Conservation (phyloP, 306 rosid genomes). For the Trichosanthes truncata region DNA sequence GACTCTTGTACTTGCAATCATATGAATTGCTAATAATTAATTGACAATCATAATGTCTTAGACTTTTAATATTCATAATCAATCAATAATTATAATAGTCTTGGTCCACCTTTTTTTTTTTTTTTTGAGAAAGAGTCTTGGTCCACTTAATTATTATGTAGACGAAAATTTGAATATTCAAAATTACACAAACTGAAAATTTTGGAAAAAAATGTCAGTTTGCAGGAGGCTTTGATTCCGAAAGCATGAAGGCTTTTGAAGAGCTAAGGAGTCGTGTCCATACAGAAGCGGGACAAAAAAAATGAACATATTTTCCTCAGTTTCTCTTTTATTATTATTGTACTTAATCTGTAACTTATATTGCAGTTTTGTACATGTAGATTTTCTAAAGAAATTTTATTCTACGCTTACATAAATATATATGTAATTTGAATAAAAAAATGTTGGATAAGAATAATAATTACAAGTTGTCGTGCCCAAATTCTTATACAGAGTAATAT, state of each 20-base stretch:
- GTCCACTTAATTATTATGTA: background rate
- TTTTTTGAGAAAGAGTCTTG: background rate
- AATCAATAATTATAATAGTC: background rate
- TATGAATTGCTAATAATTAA: background rate
- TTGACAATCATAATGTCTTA: background rate
- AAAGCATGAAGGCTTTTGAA: slow-evolving; percentile 88
- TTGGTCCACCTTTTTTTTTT: background rate
- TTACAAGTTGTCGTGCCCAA: too few relatives aligned
- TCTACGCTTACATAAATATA: too few relatives aligned
- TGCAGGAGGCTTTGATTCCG: slow-evolving; percentile 87
- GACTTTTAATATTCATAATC: background rate
- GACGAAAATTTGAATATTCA: background rate
- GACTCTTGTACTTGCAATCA: background rate
- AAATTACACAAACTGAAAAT: background rate
- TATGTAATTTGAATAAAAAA: too few relatives aligned
- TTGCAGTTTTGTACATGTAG: too few relatives aligned
- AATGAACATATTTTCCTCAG: slow-evolving; percentile 4
- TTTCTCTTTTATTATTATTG: background rate
- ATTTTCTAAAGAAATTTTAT: too few relatives aligned
- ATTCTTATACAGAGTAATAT: too few relatives aligned
- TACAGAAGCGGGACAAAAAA: slow-evolving; percentile 26
- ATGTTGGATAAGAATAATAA: too few relatives aligned
- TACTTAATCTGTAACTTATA: background rate
- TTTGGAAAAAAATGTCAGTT: slow-evolving; percentile 37
- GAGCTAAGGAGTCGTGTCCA: slow-evolving; percentile 59